These are phyloP conservation scores for Candida tibetensis DNA, from an alignment of 805 yeast species.

Conservation along the genomic window DNA sequence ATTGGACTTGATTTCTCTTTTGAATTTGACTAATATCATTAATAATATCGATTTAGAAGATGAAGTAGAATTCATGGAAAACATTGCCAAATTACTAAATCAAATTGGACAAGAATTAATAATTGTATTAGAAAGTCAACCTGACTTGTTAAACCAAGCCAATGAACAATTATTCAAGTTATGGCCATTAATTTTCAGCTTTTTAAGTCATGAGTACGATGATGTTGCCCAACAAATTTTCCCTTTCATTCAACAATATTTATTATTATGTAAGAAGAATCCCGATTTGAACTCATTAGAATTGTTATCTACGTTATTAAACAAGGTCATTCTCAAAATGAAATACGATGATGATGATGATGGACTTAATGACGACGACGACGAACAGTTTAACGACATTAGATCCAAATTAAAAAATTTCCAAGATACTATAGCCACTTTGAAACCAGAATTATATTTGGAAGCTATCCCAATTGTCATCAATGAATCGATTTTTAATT, in stretches of 20 bases:
- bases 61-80: conserved; percentile 68
- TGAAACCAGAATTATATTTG: conserved; percentile 58
- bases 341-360: conserved; percentile 75
- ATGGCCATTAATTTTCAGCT: conserved; percentile 64
- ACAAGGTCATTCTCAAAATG: conserved; percentile 73
- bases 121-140: conserved; percentile 55
- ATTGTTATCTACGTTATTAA: conserved; percentile 60
- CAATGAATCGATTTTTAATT: conserved; percentile 37
- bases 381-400: conserved; percentile 76
- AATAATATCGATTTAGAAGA: conserved; percentile 34
- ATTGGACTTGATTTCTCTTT: conserved; percentile 62
- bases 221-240: conserved; percentile 83
- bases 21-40: conserved; percentile 61
- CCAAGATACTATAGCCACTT: conserved; percentile 73
- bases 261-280: conserved; percentile 64
- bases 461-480: conserved; percentile 62
- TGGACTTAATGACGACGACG: conserved; percentile 58
- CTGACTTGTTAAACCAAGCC: conserved; percentile 36
- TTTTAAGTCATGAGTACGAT: conserved; percentile 79
- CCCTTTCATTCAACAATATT: conserved; percentile 72
- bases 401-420: conserved; percentile 71
- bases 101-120: conserved; percentile 74
- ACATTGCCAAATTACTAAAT: conserved; percentile 69
- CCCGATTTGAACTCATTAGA: conserved; percentile 37
- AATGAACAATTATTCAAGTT: conserved; percentile 23